Evolutionary conservation across 768 basidiomycete species (phyloP), one percentile per base, ranked within the genome.

Genomic region (Tylopilus balloui): DNA sequence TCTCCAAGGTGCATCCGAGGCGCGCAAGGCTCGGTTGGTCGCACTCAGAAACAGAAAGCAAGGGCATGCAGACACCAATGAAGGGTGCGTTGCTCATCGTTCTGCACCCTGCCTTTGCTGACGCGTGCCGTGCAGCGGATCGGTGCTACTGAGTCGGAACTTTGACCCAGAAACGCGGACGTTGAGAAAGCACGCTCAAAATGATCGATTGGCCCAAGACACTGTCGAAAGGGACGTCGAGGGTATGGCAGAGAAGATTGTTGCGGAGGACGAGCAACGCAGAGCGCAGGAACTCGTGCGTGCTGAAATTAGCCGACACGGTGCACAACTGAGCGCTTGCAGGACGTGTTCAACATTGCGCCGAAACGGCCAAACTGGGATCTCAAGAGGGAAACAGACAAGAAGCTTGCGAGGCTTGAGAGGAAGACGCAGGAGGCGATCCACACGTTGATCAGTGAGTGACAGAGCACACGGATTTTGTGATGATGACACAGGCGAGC

Each of bases 361-460:
- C 96, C 96, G 4, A 97, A 94, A 77, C 80, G 93, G 40, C 85
- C 91, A 10, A 98, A 95, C 69, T 95, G 92, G 93, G 92, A 95
- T 66, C 74, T 96, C 60, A 94, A 93, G 67, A 81, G 92, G 49
- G 92, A 97, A 60, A 83, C 94, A 71, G 90, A 94, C 49, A 91
- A 87, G 73, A 92, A 90, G 65, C 68, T 92, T 40, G 78, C 84
- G 8, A 93, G 84, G 63, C 74, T 98, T n/a, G 93, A 96, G 61
- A 73, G 90, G 58, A 86, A 83, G 69, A 96, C 92, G 2, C 89
- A 94, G 53, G 89, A 94, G 67, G 82, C 93, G 6, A 89, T 97
- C 53, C 90, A 94, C 60, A 88, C 84, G 3, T 78, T 97, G 19
- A 97, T 97, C 61, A 85, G 95, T 97, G 59, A 64, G 92, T 76